A percentile compares a stretch with the other conserved stretches of the same genome.
Conservation (phyloP, 345 rosid genomes). For the Linum tenue region DNA sequence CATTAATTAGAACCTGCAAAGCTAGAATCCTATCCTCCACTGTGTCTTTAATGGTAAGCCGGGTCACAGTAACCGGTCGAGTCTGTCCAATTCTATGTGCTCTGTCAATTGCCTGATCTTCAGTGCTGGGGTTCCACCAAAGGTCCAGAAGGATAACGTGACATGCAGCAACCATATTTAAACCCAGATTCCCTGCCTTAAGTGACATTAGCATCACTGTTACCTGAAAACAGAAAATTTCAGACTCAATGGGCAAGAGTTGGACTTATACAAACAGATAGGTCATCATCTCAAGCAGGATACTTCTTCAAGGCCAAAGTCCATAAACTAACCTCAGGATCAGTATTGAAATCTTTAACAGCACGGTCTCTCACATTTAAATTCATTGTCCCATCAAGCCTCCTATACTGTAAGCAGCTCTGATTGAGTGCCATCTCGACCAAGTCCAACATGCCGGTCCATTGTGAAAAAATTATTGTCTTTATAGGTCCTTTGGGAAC, state of each 20-base stretch:
- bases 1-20: constrained; percentile 58
- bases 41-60: constrained; percentile 68
- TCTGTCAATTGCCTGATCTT: constrained; percentile 94
- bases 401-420: constrained; percentile 49
- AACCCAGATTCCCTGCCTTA: constrained; percentile 94
- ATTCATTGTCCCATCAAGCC: constrained; percentile 89
- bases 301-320: not conserved
- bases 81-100: constrained; percentile 99
- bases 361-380: constrained; percentile 70
- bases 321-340: constrained; percentile 51
- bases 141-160: constrained; percentile 92
- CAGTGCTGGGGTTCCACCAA: constrained; percentile 99
- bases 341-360: constrained; percentile 68
- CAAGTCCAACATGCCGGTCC: constrained; percentile 90
- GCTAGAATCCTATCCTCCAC: constrained; percentile 82
- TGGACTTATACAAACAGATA: not conserved
- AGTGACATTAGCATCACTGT: constrained; percentile 88
- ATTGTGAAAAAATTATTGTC: constrained; percentile 82
- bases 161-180: constrained; percentile 95
- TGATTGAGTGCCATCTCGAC: constrained; percentile 48
- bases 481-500: constrained; percentile 45
- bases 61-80: constrained; percentile 83
- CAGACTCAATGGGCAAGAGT: not conserved
- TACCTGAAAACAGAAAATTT: constrained; percentile 35
- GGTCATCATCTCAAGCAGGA: not conserved